Evolutionary conservation across 345 rosid genomes (phyloP).

Genomic region (Gossypium ekmanianum): DNA sequence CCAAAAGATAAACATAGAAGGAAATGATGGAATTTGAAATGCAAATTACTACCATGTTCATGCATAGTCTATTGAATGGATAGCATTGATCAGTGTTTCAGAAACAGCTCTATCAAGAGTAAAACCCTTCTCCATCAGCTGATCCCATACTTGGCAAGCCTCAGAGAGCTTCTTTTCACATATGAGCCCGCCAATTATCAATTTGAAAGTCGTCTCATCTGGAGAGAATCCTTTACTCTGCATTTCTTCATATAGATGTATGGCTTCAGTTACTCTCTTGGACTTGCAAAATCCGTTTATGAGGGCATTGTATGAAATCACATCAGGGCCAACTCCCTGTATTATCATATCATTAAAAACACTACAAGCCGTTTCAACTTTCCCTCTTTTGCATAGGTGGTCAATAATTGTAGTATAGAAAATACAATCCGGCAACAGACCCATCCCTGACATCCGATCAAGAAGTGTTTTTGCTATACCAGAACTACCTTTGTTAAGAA

Average conservation of each 20-base stretch:
- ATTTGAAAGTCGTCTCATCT: constrained; percentile 78
- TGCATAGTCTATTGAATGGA: constrained; percentile 28
- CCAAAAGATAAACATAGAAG: background rate
- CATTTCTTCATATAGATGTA: constrained; percentile 70
- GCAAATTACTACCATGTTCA: constrained; percentile 28
- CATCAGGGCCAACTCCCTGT: constrained; percentile 63
- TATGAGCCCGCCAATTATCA: constrained; percentile 73
- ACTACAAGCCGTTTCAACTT: constrained; percentile 52
- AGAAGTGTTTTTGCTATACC: constrained; percentile 60
- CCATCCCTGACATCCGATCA: constrained; percentile 58
- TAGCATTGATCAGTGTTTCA: constrained; percentile 54
- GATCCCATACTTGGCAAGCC: constrained; percentile 87
- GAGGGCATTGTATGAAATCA: constrained; percentile 54
- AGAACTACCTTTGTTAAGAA: constrained; percentile 60
- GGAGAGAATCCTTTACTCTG: constrained; percentile 54
- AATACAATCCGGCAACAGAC: constrained; percentile 61
- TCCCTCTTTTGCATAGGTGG: constrained; percentile 69
- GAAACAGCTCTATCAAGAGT: constrained; percentile 74
- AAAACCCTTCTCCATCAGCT: constrained; percentile 94
- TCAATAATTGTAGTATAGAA: constrained; percentile 72
- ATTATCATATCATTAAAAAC: constrained; percentile 69
- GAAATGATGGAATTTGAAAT: constrained; percentile 1
- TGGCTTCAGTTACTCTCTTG: constrained; percentile 52
- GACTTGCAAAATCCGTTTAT: constrained; percentile 51
- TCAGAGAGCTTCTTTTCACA: constrained; percentile 48